Conservation (phyloP, 768 basidiomycete genomes). For the Serendipita sp. region DNA sequence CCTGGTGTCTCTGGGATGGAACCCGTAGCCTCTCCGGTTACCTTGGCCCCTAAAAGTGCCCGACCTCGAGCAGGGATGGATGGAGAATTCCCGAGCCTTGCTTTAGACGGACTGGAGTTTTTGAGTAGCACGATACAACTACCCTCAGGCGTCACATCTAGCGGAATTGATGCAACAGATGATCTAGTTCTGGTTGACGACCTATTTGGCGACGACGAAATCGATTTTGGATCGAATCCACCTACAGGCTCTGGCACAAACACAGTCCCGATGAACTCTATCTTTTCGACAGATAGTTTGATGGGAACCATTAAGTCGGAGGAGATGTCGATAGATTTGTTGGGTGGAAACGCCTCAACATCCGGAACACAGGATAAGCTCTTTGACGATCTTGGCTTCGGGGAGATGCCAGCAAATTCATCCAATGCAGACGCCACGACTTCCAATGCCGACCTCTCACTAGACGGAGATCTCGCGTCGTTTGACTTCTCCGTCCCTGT, state of each 20-base stretch:
- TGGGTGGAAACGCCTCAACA: background rate
- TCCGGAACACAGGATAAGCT: background rate
- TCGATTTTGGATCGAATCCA: background rate
- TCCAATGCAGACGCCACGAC: background rate
- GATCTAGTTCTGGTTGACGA: background rate
- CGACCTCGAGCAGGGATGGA: background rate
- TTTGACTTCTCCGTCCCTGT: background rate
- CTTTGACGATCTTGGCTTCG: background rate
- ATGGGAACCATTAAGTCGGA: background rate
- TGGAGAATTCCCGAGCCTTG: background rate
- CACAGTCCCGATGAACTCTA: background rate
- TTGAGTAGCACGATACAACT: background rate
- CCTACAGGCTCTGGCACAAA: background rate
- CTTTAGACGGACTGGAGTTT: background rate
- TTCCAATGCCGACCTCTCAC: background rate
- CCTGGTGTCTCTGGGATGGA: background rate
- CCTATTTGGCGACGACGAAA: background rate
- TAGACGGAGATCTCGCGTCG: background rate
- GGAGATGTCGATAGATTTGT: background rate
- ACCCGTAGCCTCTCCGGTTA: background rate
- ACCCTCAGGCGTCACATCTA: background rate
- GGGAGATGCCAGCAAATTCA: background rate
- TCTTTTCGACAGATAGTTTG: background rate
- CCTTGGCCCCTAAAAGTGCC: background rate
- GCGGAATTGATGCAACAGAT: background rate